Conservation (phyloP, 75 land plant genomes). For the Pinus taeda region DNA sequence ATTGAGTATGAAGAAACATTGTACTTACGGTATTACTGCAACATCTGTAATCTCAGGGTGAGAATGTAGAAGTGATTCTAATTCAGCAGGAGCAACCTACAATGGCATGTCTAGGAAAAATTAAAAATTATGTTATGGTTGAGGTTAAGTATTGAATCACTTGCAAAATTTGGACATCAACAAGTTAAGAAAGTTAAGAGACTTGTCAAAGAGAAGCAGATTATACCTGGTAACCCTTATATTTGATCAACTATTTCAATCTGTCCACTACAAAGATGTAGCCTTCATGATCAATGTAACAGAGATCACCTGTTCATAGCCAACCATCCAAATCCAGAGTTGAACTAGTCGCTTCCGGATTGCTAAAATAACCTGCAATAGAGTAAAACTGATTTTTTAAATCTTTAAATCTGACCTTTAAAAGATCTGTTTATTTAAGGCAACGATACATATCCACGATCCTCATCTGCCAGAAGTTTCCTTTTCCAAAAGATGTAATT, state of each 20-base stretch:
- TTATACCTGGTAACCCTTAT: conserved; percentile 81
- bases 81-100: conserved; percentile 74
- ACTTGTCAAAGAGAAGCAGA: neutral
- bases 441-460: no score
- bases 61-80: conserved; percentile 65
- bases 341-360: conserved; percentile 60
- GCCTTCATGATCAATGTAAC: conserved; percentile 81
- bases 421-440: no score
- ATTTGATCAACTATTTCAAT: conserved; percentile 88
- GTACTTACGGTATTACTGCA: conserved; percentile 76
- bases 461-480: no score
- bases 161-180: no score
- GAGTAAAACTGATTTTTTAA: neutral
- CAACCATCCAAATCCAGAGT: conserved; percentile 71
- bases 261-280: conserved; percentile 78
- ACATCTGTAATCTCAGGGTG: conserved; percentile 57
- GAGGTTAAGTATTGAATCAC: no score
- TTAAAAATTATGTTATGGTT: no score
- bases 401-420: no score
- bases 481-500: no score
- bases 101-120: neutral
- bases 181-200: no score
- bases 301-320: conserved; percentile 82
- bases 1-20: no score
- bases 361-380: conserved; percentile 62